Evolutionary conservation across 768 basidiomycete genomes (phyloP), one percentile per base, ranked within the genome.

Genomic region (Suillus weaverae): DNA sequence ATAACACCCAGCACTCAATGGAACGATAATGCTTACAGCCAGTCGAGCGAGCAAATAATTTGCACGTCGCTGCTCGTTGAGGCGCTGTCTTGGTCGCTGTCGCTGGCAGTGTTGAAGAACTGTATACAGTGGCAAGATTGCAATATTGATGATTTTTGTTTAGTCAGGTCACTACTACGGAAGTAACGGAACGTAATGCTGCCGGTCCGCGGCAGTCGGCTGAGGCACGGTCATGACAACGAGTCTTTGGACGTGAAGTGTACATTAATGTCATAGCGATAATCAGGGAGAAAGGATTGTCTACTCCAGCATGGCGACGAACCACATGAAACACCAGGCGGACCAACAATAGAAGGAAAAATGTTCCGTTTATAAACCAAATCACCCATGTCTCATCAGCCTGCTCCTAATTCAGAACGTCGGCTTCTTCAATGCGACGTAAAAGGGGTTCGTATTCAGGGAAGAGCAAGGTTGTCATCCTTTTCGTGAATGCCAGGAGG

Each of bases 391-490:
- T 20, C 20, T 3, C 26, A 26, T 26, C 44, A 46, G 11, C 18
- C 55, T 53, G 78, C 32, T 30, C 1, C 26, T n/a, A 26, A 50
- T 14, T 39, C 22, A 26, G 38, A 39, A 32, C 20, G 10, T 30
- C n/a, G 14, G 32, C 54, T 35, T 61, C 50, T 50, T 60, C 63
- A 18, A 65, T 53, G 53, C 69, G 39, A 9, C 62, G 38, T 0
- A 74, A 11, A 65, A 76, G 57, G 0, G 41, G 51, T 13, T 65
- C 62, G 44, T 77, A 76, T 13, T 75, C 74, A 32, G 74, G 76
- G 44, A 76, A 76, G 60, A 72, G 35, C 30, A 11, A n/a, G 3
- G 53, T 54, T 30, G 75, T 77, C 75, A 69, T 72, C 33, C 67
- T 66, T 16, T 57, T 57, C 13, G 71, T 67, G 39, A 76, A 74